Conservation (phyloP, 192 early-diverging fungal genomes). For the Dispira simplex region DNA sequence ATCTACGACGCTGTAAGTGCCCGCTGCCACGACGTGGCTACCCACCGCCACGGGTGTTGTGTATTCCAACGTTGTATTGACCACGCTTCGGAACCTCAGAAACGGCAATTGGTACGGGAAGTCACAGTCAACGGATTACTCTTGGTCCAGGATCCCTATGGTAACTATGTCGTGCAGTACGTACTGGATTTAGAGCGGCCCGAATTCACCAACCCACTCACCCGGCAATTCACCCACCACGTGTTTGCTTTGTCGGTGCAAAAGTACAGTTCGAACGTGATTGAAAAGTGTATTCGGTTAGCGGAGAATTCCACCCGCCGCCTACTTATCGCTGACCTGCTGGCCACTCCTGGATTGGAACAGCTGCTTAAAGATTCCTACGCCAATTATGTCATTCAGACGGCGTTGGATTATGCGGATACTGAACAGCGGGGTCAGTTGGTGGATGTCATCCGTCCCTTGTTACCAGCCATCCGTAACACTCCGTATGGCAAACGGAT, state of each 20-base stretch:
- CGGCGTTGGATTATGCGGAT: constrained; percentile 68
- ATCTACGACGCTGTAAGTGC: constrained; percentile 68
- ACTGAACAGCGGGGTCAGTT: constrained; percentile 49
- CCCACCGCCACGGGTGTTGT: constrained; percentile 83
- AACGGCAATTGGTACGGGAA: constrained; percentile 57
- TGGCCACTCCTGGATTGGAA: constrained; percentile 56
- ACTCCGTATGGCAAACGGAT: constrained; percentile 85
- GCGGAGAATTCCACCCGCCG: constrained; percentile 52
- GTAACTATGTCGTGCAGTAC: constrained; percentile 90
- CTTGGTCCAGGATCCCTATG: constrained; percentile 80
- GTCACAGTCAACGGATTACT: constrained; percentile 55
- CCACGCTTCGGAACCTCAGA: constrained; percentile 52
- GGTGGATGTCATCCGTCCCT: constrained; percentile 65
- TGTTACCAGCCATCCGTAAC: constrained; percentile 64
- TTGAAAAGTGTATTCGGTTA: constrained; percentile 85
- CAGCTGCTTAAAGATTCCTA: constrained; percentile 72
- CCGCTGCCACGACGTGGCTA: constrained; percentile 71
- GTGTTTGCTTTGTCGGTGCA: constrained; percentile 67
- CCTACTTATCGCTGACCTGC: constrained; percentile 55
- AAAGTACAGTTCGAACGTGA: constrained; percentile 86
- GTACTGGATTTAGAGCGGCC: constrained; percentile 62
- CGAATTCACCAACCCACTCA: constrained; percentile 50
- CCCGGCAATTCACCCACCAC: constrained; percentile 56
- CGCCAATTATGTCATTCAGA: constrained; percentile 87
- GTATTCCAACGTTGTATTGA: constrained; percentile 86